phyloP scores from a whole-genome alignment of 1,284 basidiomycete genomes.

The Somion occarium region DNA sequence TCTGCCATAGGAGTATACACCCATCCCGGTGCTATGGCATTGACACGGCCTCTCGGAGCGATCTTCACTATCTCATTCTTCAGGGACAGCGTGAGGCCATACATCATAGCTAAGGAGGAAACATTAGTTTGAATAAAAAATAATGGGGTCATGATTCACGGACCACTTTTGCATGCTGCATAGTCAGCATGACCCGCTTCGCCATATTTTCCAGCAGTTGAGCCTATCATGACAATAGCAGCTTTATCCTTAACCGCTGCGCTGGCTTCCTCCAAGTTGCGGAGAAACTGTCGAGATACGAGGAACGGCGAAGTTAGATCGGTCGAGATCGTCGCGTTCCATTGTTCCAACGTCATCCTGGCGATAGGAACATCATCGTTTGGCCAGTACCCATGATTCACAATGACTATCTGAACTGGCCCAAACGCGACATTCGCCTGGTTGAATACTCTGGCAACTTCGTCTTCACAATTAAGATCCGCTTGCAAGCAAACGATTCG shows the following conservation, averaged over 20 bases:
- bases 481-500: slow-evolving; percentile 44
- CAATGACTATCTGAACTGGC: slow-evolving; percentile 49
- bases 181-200: slow-evolving; percentile 67
- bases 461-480: slow-evolving; percentile 49
- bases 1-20: slow-evolving; percentile 59
- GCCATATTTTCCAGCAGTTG: slow-evolving; percentile 70
- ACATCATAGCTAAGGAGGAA: slow-evolving; percentile 57
- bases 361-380: slow-evolving; percentile 43
- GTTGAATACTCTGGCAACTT: slow-evolving; percentile 14
- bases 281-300: slow-evolving; percentile 57
- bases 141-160: slow-evolving; percentile 13
- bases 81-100: slow-evolving; percentile 61
- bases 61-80: slow-evolving; percentile 81
- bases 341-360: slow-evolving; percentile 60
- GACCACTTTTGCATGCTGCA: slow-evolving; percentile 54
- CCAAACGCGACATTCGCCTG: slow-evolving; percentile 33
- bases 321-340: slow-evolving; percentile 56
- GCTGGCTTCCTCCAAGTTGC: slow-evolving; percentile 37
- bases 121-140: slow-evolving; percentile 1
- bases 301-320: slow-evolving; percentile 72
- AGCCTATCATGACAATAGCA: slow-evolving; percentile 63
- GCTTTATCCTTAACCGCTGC: slow-evolving; percentile 45
- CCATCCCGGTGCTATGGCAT: slow-evolving; percentile 71
- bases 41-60: slow-evolving; percentile 67
- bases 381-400: slow-evolving; percentile 64